Conservation (phyloP, 768 basidiomycete genomes). For the Clathrus columnatus region DNA sequence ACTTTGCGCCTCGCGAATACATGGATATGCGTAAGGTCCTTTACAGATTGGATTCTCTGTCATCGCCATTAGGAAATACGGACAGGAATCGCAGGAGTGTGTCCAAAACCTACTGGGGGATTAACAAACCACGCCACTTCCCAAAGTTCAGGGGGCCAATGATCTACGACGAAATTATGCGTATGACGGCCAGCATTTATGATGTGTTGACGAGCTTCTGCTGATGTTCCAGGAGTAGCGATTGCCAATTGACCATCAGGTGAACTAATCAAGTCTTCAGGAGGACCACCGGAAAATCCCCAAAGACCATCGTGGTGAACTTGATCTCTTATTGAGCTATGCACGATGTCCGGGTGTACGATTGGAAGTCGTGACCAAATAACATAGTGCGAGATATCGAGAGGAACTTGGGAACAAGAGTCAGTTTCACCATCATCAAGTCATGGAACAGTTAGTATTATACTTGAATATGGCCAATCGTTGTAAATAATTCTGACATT, state of each 20-base stretch:
- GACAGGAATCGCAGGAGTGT: background rate
- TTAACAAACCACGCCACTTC: slow-evolving; percentile 92
- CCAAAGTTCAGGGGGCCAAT: slow-evolving; percentile 70
- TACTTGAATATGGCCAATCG: slow-evolving; percentile 86
- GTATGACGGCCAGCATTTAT: slow-evolving; percentile 46
- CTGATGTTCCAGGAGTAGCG: slow-evolving; percentile 15
- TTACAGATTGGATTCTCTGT: slow-evolving; percentile 76
- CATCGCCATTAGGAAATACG: slow-evolving; percentile 8
- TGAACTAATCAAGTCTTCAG: slow-evolving; percentile 43
- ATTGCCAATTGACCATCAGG: slow-evolving; percentile 3
- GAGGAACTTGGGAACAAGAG: slow-evolving; percentile 60
- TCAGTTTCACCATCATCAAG: slow-evolving; percentile 1
- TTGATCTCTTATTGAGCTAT: slow-evolving; percentile 23
- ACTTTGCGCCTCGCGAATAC: slow-evolving; percentile 64
- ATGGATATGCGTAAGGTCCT: slow-evolving; percentile 75
- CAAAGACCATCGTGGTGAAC: slow-evolving; percentile 71
- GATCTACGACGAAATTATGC: slow-evolving; percentile 48
- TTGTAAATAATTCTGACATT: slow-evolving; percentile 67
- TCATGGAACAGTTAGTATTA: slow-evolving; percentile 12
- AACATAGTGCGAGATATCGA: slow-evolving; percentile 63
- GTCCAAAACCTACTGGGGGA: slow-evolving; percentile 53
- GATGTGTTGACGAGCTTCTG: slow-evolving; percentile 9
- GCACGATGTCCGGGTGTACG: slow-evolving; percentile 40
- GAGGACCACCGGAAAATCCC: slow-evolving; percentile 64
- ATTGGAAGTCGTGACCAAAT: slow-evolving; percentile 75